Evolutionary conservation across 495 filamentous ascomycete species (phyloP), one percentile per base, ranked within the genome.

Genomic region (Cetradonia linearis): DNA sequence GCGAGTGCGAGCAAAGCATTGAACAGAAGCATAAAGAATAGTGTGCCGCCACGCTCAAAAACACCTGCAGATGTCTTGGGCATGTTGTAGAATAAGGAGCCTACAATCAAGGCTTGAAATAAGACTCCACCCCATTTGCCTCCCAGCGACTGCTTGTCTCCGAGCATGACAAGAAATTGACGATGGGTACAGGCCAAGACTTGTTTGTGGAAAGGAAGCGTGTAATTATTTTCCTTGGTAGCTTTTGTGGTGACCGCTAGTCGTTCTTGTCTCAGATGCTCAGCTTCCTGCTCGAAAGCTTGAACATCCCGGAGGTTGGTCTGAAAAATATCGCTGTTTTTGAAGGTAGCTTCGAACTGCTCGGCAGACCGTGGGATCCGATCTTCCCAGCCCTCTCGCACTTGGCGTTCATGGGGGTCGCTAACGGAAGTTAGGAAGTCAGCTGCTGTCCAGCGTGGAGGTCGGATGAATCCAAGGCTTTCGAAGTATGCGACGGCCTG

Each of bases 21-120:
- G 76, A 92, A 92, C 14, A 96, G 72, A 13, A 94, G 70, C 49
- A 85, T 79, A 69, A 88, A 89, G 72, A 93, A 94, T 67, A 85
- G 71, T 2, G 81, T 77, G 68, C 79, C 77, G 46, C 80, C 78
- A 60, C 74, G 60, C 1, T 70, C 73, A 52, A 80, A 80, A 9
- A 77, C 71, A 13, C 77, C 76, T 49, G 69, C 65, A 54, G 77
- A 76, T 33, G 83, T 87, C 11, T 75, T 58, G 0, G 85, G 85
- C 1, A 84, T 77, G 47, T 90, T 74, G 70, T 81, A 92, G 67
- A 91, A 94, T 13, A 91, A 67, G 60, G 81, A 85, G 40, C 89
- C 88, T 23, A 91, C 79, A 56, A 95, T 87, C 7, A 93, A 71
- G 28, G 84, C 82, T 64, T 88, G 84, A 70, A 89, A 85, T 33